Conservation (phyloP, 768 basidiomycete species). For the Rhodotorula paludigena region DNA sequence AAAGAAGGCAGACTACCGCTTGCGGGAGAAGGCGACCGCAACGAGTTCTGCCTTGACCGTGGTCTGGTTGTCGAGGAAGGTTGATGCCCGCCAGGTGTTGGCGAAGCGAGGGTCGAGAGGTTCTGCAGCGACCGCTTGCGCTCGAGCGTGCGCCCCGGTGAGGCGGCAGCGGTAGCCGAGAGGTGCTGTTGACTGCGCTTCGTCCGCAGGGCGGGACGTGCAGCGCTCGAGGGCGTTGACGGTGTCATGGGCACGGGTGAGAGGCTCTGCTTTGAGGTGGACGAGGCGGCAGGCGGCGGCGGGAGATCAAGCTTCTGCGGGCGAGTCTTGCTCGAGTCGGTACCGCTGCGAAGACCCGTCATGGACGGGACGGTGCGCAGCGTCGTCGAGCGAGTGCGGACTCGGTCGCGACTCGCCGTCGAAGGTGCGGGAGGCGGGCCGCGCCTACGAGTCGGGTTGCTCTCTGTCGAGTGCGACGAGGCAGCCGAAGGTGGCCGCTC, state of each 20-base stretch:
- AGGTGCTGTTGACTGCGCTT: constrained; percentile 25
- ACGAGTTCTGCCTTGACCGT: background rate
- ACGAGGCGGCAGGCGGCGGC: background rate
- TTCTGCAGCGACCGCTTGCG: constrained; percentile 24
- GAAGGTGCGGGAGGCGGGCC: constrained; percentile 32
- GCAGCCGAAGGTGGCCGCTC: background rate
- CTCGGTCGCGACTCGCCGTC: constrained; percentile 19
- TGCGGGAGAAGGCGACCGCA: constrained; percentile 4
- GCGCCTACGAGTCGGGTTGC: background rate
- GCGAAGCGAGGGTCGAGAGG: background rate
- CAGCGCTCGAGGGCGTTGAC: background rate
- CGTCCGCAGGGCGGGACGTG: background rate
- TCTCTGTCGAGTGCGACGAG: background rate
- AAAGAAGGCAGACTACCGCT: constrained; percentile 1
- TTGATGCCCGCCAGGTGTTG: background rate
- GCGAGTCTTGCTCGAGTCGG: background rate
- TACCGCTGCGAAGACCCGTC: background rate
- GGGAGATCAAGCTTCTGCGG: background rate
- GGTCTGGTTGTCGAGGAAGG: background rate
- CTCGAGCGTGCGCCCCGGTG: constrained; percentile 2
- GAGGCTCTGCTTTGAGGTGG: background rate
- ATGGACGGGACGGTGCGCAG: constrained; percentile 8
- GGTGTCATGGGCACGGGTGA: constrained; percentile 8
- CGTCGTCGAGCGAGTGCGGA: constrained; percentile 11
- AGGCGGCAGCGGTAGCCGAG: background rate